Base-by-base conservation (phyloP, 2,329 filamentous ascomycete genomes). In the Pyrenophora seminiperda region DNA sequence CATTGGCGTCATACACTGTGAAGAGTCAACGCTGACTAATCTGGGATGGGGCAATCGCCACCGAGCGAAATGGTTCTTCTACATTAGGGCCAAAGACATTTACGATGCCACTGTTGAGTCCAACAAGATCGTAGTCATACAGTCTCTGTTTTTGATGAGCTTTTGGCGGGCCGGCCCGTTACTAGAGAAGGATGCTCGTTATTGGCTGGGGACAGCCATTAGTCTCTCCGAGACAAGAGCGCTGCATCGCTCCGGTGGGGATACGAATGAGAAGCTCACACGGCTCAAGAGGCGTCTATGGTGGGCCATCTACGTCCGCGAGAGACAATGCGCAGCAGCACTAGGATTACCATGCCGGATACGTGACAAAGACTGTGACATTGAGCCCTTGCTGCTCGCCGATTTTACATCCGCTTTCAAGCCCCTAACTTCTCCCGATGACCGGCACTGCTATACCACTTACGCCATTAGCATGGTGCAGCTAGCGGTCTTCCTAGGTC, bases 81-180 rank as follows among this genome's bases (percentile, higher is more conserved):
- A 83, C 49, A 77, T 76, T 2, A 66, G 77, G 1, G 79, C 80
- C 0, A 77, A 80, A 49, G 73, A 78, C 11, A 74, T 83, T 0
- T 83, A 80, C 39, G 79, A 83, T 52, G 77, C 79, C 0, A 80
- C 81, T 19, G 79, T 75, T 62, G 81, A 83, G 58, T 76, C 75
- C 13, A 76, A 82, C 32, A 79, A 78, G 33, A 70, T 81, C 0
- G 76, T 73, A 0, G 74, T 81, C 4, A 73, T 83, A 0, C 80
- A 82, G 59, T 74, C 78, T 0, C 58, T 83, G 1, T 82, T 83
- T 55, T 63, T 83, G 22, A 74, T 83, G 70, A 82, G 80, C 56
- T 83, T 81, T 52, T 83, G 80, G 81, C 71, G 80, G 14, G 78
- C 77, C 6, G 77, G 77, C 0, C 78, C 80, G 6, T 50, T 63